Base-by-base conservation (phyloP, 2,329 filamentous ascomycete genomes). In the Calonectria multiphialidica region DNA sequence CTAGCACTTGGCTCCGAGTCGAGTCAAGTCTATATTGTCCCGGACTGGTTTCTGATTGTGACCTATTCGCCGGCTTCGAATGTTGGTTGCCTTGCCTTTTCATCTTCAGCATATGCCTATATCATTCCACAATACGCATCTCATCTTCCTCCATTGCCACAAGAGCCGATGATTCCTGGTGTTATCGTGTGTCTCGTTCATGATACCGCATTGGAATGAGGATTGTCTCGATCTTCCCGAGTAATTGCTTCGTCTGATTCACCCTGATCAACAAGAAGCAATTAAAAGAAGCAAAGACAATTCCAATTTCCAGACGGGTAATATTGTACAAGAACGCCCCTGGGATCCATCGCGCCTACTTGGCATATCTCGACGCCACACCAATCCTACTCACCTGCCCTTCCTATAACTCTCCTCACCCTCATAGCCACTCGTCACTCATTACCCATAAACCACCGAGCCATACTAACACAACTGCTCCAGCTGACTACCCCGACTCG, bases 61-160 rank as follows among this genome's bases (percentile, higher is more conserved):
- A 76, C 64, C 25, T 65, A 28, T 70, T 71, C 71, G 70, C 49
- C 70, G 59, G 59, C 59, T 47, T 70, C 66, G 59, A 72, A 70
- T 76, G 76, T 78, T 73, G 70, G 76, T 78, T 49, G 53, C 35
- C 64, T 62, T 71, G 44, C 23, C 53, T 42, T 47, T 40, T 57
- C 30, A 23, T 33, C 23, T 40, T 57, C 49, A 59, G 37, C 47
- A 40, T 28, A 62, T 28, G 15, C 33, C 23, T 47, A 45, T 71
- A 33, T 53, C 37, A 62, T 66, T 23, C n/a, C 53, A 62, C 35
- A 53, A 61, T 61, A 28, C 45, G n/a, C 35, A 40, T 47, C 44
- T 28, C 55, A 16, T 37, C 23, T 50, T 42, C 33, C 61, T 40
- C 16, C 37, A 35, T 16, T 28, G 15, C 23, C 25, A 49, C 23